These are phyloP conservation scores for Pueraria montana DNA, from an alignment of 306 rosid genomes.

Conservation along the genomic window DNA sequence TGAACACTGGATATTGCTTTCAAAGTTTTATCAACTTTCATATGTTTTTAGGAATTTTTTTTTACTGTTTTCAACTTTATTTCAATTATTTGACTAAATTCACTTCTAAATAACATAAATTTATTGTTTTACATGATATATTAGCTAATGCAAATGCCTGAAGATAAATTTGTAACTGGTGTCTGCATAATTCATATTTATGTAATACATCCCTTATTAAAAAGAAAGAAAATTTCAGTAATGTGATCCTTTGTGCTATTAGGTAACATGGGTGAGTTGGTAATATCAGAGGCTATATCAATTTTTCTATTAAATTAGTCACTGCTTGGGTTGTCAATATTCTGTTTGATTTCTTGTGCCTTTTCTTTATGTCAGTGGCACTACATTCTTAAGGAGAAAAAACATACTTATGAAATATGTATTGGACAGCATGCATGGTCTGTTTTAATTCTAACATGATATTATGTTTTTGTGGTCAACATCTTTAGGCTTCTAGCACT, in stretches of 20 bases:
- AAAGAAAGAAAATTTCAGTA: conserved; percentile 8
- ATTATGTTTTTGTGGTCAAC: conserved; percentile 40
- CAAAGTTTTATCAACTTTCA: conserved; percentile 9
- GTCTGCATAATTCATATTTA: background rate
- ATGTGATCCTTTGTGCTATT: conserved; percentile 14
- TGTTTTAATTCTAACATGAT: conserved; percentile 35
- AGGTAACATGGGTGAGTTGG: conserved; percentile 26
- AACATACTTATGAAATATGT: background rate
- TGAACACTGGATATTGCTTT: conserved; percentile 27
- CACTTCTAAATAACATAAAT: conserved; percentile 3
- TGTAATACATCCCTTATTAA: background rate
- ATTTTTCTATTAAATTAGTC: conserved; percentile 27
- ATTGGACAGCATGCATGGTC: conserved; percentile 13
- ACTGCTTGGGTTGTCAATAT: conserved; percentile 26
- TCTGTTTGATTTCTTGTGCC: conserved; percentile 40
- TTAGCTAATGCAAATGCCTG: conserved; percentile 7
- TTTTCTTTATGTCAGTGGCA: conserved; percentile 12
- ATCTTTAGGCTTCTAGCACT: conserved; percentile 85
- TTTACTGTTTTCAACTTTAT: background rate
- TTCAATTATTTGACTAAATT: conserved; percentile 13
- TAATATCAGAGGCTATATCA: background rate
- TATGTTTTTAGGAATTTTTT: background rate
- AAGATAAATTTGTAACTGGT: background rate
- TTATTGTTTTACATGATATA: conserved; percentile 1
- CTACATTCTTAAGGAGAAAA: conserved; percentile 27